Evolutionary conservation across 805 yeast species (phyloP), one percentile per base, ranked within the genome.

Genomic region (Myxozyma lipomycoides): DNA sequence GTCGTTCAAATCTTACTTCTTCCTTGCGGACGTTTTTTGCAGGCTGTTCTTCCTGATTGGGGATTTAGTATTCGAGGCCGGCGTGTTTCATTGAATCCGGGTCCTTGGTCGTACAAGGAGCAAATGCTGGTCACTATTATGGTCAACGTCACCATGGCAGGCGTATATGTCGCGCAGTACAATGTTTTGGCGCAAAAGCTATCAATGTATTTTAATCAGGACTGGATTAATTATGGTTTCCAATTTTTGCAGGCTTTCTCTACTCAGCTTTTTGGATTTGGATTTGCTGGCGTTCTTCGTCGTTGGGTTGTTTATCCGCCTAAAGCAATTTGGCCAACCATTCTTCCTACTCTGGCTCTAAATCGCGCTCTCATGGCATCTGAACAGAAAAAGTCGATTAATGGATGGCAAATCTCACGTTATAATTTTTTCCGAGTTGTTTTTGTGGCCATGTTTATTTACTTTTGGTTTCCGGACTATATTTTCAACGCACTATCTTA

Each of bases 271-370:
- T 67, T 83, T 57, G 89, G 88, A 22, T 78, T 80, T 61, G 82
- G 85, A 1, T 75, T 83, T 63, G 86, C 87, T 4, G 83, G 84
- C 44, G 61, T 82, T 19, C 73, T 81, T 73, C 74, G 84, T 61
- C 75, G 77, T 52, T 76, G 82, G 28, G 73, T 73, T 1, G 74
- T 48, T 18, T 52, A 26, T 22, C 56, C 52, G 9, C 76, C 82
- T 19, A 70, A 77, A 35, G 77, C 81, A 57, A 62, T 81, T 34
- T 81, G 84, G 82, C 83, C 81, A 34, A 68, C 73, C 1, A 52
- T 70, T 1, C 61, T 78, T 54, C 81, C 82, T 18, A 66, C 74
- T 0, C 55, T 78, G 32, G 76, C 80, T 7, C 62, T 78, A 43
- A 77, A 77, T 61, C 69, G 74, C 45, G 77, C 82, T 1, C 64